These are phyloP conservation scores for Pseudonitzschia delicatissima DNA, from an alignment of 108 stramenopile species.

Conservation along the genomic window DNA sequence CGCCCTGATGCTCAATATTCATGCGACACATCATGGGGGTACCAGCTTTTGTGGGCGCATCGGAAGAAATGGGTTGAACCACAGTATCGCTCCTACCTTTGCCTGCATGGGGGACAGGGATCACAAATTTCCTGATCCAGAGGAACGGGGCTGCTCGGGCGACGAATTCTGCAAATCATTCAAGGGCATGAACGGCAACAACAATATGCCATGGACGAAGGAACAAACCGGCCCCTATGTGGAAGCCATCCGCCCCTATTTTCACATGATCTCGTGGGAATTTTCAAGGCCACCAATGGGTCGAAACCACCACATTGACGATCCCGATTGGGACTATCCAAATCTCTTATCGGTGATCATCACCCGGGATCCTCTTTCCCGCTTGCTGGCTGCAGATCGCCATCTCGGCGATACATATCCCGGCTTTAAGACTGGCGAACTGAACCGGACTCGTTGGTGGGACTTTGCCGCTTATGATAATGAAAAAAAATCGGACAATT, in stretches of 20 bases:
- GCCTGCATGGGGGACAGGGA: neutral
- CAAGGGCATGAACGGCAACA: neutral
- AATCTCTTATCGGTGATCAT: constrained; percentile 40
- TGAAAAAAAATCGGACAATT: constrained; percentile 2
- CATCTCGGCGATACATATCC: neutral
- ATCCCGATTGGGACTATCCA: constrained; percentile 46
- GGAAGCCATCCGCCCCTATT: constrained; percentile 1
- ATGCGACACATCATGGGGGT: constrained; percentile 50
- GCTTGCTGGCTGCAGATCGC: constrained; percentile 33
- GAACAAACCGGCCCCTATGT: constrained; percentile 10
- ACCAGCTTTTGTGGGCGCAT: neutral
- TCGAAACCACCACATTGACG: neutral
- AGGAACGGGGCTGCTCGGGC: too few relatives aligned
- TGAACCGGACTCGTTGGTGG: constrained; percentile 10
- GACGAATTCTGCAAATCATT: neutral
- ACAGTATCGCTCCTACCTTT: neutral
- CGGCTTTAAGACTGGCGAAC: neutral
- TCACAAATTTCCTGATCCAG: neutral
- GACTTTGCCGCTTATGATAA: neutral
- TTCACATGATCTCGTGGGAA: constrained; percentile 33
- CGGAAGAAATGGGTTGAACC: neutral
- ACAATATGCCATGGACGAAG: neutral
- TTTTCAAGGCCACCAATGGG: neutral
- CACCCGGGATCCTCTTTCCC: constrained; percentile 42
- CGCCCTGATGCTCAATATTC: constrained; percentile 39